phyloP scores from a whole-genome alignment of 768 basidiomycete species.

The Tubosaeta sp. region DNA sequence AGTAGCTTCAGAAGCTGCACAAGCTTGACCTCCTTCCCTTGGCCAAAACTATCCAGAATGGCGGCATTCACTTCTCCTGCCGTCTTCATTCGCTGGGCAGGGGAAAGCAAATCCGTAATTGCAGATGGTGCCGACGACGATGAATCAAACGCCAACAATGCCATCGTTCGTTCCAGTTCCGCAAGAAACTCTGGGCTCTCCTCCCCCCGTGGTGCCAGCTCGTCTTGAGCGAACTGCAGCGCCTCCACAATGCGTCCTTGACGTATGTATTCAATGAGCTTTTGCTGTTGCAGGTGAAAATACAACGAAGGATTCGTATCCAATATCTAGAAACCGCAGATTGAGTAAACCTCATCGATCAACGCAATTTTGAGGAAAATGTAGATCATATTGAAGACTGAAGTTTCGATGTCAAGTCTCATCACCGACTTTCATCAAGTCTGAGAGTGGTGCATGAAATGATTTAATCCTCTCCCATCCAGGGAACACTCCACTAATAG shows the following conservation, averaged over 20 bases:
- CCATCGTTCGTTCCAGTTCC: constrained; percentile 95
- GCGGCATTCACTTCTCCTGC: constrained; percentile 95
- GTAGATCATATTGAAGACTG: constrained; percentile 92
- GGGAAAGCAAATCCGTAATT: constrained; percentile 77
- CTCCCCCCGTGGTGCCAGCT: constrained; percentile 92
- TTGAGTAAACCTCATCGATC: constrained; percentile 13
- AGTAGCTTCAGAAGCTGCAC: constrained; percentile 77
- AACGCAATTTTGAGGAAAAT: not conserved
- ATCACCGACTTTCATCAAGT: constrained; percentile 73
- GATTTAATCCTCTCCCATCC: constrained; percentile 69
- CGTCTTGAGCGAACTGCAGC: constrained; percentile 85
- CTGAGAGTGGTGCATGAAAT: constrained; percentile 99
- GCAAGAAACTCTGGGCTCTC: constrained; percentile 90
- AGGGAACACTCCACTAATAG: not conserved
- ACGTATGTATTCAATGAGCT: constrained; percentile 91
- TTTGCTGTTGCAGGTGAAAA: constrained; percentile 95
- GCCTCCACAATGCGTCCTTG: constrained; percentile 75
- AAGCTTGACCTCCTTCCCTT: constrained; percentile 90
- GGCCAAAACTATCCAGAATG: constrained; percentile 86
- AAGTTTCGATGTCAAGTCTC: constrained; percentile 78
- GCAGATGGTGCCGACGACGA: constrained; percentile 48
- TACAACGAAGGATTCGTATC: constrained; percentile 92
- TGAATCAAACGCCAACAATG: constrained; percentile 78
- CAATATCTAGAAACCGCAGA: constrained; percentile 63
- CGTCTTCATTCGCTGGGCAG: constrained; percentile 89